Evolutionary conservation across 352 stramenopile genomes (phyloP).

Genomic region (Phytophthora citricola): DNA sequence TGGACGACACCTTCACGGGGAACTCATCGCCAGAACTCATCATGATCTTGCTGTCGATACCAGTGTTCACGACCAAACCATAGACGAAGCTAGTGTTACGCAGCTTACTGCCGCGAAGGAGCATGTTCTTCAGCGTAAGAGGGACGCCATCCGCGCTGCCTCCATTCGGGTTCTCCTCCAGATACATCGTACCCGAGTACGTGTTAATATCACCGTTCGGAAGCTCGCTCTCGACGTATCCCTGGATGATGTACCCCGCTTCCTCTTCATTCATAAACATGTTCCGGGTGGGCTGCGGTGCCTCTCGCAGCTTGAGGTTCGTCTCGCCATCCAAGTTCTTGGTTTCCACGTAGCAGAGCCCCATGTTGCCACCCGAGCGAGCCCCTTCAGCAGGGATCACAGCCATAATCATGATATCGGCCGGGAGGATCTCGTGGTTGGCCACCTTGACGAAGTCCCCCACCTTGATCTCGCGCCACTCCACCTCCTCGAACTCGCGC

Average conservation of each 20-base stretch:
- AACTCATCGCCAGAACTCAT: constrained; percentile 89
- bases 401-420: constrained; percentile 83
- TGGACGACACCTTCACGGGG: constrained; percentile 82
- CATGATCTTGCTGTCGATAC: constrained; percentile 93
- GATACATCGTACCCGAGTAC: constrained; percentile 76
- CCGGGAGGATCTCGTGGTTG: constrained; percentile 84
- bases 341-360: constrained; percentile 90
- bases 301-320: constrained; percentile 87
- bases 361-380: constrained; percentile 66
- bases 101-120: constrained; percentile 90
- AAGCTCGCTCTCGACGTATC: constrained; percentile 81
- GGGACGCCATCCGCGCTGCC: constrained; percentile 51
- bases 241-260: constrained; percentile 64
- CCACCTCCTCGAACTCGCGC: constrained; percentile 84
- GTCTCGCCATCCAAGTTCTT: constrained; percentile 91
- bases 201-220: constrained; percentile 85
- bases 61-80: constrained; percentile 94
- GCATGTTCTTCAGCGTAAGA: constrained; percentile 88
- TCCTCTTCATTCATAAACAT: constrained; percentile 80
- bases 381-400: constrained; percentile 70
- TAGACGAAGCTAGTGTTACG: constrained; percentile 91
- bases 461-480: constrained; percentile 85
- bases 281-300: constrained; percentile 55
- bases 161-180: constrained; percentile 59
- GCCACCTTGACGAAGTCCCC: constrained; percentile 86